A percentile compares a stretch with the other conserved stretches of the same genome.
These are phyloP conservation scores for Pseudognaphalium luteoalbum DNA, from an alignment of 129 eudicot genomes.

Conservation along the genomic window DNA sequence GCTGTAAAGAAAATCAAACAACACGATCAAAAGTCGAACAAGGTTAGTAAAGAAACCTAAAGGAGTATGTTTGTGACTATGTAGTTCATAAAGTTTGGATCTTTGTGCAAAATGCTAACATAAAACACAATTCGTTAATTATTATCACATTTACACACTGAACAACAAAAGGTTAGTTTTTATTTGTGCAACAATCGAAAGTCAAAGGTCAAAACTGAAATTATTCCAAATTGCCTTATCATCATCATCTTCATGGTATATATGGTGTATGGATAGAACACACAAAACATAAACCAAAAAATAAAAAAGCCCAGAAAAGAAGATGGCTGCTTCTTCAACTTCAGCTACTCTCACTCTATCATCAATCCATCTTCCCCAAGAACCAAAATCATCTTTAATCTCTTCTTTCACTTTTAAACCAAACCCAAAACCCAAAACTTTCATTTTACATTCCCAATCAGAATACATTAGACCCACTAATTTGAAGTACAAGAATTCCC, in stretches of 20 bases:
- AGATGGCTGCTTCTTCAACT: conserved; percentile 39
- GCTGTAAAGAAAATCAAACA: no score
- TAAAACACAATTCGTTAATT: not conserved
- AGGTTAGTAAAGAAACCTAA: no score
- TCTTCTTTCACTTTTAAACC: conserved; percentile 44
- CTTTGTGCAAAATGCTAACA: no score
- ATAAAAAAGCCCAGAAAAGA: conserved; percentile 7
- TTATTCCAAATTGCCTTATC: conserved; percentile 32
- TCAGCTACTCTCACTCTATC: conserved; percentile 50
- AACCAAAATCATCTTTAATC: conserved; percentile 34
- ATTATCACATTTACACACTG: not conserved
- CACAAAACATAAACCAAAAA: conserved; percentile 30
- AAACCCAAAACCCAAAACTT: conserved; percentile 46
- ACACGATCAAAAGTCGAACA: no score
- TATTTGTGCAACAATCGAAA: not conserved
- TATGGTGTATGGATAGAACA: conserved; percentile 28
- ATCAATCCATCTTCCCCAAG: conserved; percentile 43
- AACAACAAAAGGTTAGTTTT: not conserved
- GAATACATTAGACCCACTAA: conserved; percentile 24
- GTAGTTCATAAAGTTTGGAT: no score
- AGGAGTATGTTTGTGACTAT: no score
- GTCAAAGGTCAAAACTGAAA: conserved; percentile 2
- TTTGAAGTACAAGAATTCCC: conserved; percentile 32
- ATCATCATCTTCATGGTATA: conserved; percentile 30
- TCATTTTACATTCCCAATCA: conserved; percentile 38